Base-by-base conservation (phyloP, 352 stramenopile species). In the Pythium utonaiense region DNA sequence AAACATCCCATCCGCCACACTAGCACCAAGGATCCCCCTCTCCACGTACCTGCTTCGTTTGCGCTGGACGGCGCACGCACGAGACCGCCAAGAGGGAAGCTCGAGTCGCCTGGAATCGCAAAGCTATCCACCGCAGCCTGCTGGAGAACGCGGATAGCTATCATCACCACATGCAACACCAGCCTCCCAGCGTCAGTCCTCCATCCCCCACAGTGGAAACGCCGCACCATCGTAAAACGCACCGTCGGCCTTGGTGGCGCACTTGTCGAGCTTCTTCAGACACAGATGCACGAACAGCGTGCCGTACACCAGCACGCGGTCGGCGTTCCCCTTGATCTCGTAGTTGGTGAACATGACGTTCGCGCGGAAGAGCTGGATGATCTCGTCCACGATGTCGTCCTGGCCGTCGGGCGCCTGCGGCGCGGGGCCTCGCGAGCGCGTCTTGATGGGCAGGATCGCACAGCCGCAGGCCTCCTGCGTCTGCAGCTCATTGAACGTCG, bases 341-440 rank as follows among this genome's bases (percentile, higher is more conserved):
- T 94, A 98, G 74, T 97, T 97, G 36, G 89, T 94, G 68, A 98
- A 98, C 22, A 98, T 71, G 38, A 98, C 87, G 74, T 98, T 98
- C 6, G 89, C 90, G 36, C 93, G 86, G 71, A 97, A 98, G 66
- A 95, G 89, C 66, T 89, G 80, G 58, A 98, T 80, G 38, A 93
- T 88, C 74, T 98, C 93, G 73, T 98, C 93, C 44, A 97, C 85
- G 53, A 98, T 95, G 75, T 98, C 93, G 44, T 96, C 80, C 47
- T 92, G 69, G 24, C 68, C 82, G 52, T 91, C 80, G 12, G 86
- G 83, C 10, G 83, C 80, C 13, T 76, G 78, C 17, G 85, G 87
- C n/a, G 93, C 93, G 0, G 92, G 93, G 0, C 93, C 93, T 30
- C 86, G 77, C 33, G 90, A 62, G 25, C 78, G 85, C 14, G 89